These are phyloP conservation scores for Neonectria coccinea DNA, from an alignment of 2,329 filamentous ascomycete genomes.

Conservation along the genomic window DNA sequence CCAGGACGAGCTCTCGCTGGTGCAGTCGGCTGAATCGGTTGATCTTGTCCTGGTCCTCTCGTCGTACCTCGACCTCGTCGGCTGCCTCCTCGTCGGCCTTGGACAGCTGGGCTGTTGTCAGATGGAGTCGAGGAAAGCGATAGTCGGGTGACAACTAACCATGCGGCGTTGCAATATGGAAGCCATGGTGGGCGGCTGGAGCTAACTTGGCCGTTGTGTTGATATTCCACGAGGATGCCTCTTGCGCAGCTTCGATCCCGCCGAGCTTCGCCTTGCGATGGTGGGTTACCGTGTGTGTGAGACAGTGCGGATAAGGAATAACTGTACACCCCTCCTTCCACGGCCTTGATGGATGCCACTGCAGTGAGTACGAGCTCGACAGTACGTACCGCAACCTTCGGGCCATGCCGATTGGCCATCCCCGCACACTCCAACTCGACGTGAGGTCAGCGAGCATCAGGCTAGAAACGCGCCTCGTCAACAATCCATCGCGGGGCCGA, in stretches of 20 bases:
- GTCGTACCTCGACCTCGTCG: slow-evolving; percentile 92
- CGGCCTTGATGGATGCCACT: not conserved
- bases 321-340: slow-evolving; percentile 41
- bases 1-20: slow-evolving; percentile 81
- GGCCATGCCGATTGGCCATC: slow-evolving; percentile 42
- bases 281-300: slow-evolving; percentile 44
- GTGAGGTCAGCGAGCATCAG: slow-evolving; percentile 42
- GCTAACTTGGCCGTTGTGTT: slow-evolving; percentile 31
- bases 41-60: slow-evolving; percentile 99
- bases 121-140: not conserved
- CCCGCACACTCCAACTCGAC: slow-evolving; percentile 12
- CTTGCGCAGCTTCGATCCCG: slow-evolving; percentile 34
- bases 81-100: slow-evolving; percentile 89
- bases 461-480: slow-evolving; percentile 41
- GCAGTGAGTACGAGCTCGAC: slow-evolving; percentile 7
- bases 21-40: slow-evolving; percentile 97
- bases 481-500: slow-evolving; percentile 30
- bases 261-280: slow-evolving; percentile 27
- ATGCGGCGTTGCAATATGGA: slow-evolving; percentile 70
- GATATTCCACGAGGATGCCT: slow-evolving; percentile 31
- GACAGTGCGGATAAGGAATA: not conserved
- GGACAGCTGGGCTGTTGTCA: slow-evolving; percentile 73
- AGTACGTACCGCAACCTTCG: slow-evolving; percentile 38
- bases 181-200: slow-evolving; percentile 48
- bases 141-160: slow-evolving; percentile 53